Conservation (phyloP, 1,139 yeast genomes). For the Hyphopichia buzzinii region DNA sequence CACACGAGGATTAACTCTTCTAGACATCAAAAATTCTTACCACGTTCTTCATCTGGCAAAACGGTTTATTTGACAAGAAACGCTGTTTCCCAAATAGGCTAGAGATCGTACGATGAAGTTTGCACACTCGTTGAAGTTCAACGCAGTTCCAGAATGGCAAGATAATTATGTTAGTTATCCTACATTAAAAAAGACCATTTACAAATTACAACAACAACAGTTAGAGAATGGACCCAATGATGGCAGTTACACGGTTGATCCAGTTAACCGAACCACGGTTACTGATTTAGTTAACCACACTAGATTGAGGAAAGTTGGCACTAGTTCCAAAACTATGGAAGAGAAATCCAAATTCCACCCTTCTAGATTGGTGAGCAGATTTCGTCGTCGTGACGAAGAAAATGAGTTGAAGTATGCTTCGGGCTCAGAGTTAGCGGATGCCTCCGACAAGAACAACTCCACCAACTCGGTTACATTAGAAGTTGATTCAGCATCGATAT, state of each 20-base stretch:
- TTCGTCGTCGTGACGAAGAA: conserved; percentile 5
- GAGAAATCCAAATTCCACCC: conserved; percentile 9
- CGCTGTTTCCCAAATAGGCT: background rate
- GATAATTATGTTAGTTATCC: conserved; percentile 66
- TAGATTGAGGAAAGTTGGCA: conserved; percentile 10
- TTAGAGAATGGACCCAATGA: conserved; percentile 22
- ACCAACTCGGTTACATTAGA: conserved; percentile 21
- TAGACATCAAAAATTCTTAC: background rate
- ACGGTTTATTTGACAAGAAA: background rate
- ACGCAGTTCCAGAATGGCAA: conserved; percentile 82
- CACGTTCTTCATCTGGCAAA: background rate
- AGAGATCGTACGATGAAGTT: conserved; percentile 53
- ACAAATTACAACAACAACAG: conserved; percentile 43
- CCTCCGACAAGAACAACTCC: conserved; percentile 12
- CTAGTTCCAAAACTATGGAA: background rate
- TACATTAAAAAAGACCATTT: conserved; percentile 59
- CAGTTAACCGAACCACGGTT: conserved; percentile 22
- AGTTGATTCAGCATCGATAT: conserved; percentile 29
- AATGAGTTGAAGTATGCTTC: background rate
- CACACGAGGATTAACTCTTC: conserved; percentile 2
- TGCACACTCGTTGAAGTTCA: conserved; percentile 70
- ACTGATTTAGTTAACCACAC: conserved; percentile 20
- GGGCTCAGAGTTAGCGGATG: background rate
- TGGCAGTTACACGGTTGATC: conserved; percentile 21
- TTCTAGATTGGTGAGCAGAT: conserved; percentile 14